Base-by-base conservation (phyloP, 768 basidiomycete species). In the Tylopilus felleus region DNA sequence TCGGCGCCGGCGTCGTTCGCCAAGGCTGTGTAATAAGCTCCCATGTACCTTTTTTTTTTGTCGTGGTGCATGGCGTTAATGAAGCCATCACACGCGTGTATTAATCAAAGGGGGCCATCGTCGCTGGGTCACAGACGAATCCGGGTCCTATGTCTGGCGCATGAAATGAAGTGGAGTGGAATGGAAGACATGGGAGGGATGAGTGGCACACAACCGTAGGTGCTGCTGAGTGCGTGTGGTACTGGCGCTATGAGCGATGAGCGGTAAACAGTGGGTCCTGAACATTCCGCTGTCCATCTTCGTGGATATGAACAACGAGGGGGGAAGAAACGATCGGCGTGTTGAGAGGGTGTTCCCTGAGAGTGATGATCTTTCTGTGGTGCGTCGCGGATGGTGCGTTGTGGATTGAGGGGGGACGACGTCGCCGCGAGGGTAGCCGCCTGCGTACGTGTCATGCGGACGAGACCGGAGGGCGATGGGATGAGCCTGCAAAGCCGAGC, bases 91-190 rank as follows among this genome's bases (percentile, higher is more conserved):
- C 48, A 57, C 56, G 56, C 25, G 40, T 47, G 48, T 22, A 41
- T 49, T 17, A 35, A 58, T 42, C 49, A 40, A 51, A 21, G 53
- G 43, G 17, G 3, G 5, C 17, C 22, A 35, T 49, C 40, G 40
- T 48, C 57, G 49, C 57, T 48, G 57, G 42, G 43, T 54, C 58
- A 59, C 58, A 42, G 47, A 51, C 17, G 45, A 47, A 33, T 42
- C 39, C 27, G 28, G 47, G 57, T 38, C 13, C 27, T 5, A n/a
- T 39, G 28, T 47, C 39, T 47, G 28, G 27, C 47, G 33, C 41
- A 31, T 29, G 51, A 47, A 40, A 58, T 53, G 57, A 43, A 53
- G 28, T 53, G 57, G 50, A 47, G 28, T 46, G 57, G 57, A 58
- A 59, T 48, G 42, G 57, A n/a, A n/a, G n/a, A n/a, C n/a, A 59